Percentiles rank a stretch among this genome's conserved stretches.
These are phyloP conservation scores for Boletus fagicola DNA, from an alignment of 768 basidiomycete species.

Conservation along the genomic window DNA sequence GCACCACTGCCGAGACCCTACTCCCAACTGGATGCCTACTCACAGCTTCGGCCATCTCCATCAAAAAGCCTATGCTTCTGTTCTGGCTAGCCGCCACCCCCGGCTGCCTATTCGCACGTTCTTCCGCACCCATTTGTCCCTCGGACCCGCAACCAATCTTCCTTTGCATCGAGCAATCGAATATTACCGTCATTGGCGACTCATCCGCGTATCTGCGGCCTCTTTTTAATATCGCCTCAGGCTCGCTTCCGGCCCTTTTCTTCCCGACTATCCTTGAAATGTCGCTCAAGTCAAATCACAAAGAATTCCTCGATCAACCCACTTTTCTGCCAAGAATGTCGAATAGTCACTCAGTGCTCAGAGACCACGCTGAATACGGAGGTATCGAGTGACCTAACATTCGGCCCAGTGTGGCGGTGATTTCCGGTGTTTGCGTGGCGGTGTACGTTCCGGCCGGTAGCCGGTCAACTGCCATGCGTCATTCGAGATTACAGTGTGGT, in stretches of 20 bases:
- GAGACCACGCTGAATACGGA: background rate
- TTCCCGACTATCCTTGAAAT: conserved; percentile 16
- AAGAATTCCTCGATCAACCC: background rate
- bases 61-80: conserved; percentile 22
- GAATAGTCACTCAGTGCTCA: background rate
- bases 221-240: conserved; percentile 10
- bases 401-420: conserved; percentile 9
- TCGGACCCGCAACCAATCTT: conserved; percentile 27
- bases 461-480: background rate
- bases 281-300: conserved; percentile 6
- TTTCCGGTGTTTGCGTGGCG: conserved; percentile 11
- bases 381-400: background rate
- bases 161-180: conserved; percentile 1
- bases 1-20: background rate
- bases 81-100: background rate
- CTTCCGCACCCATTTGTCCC: background rate
- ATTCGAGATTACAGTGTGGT: background rate
- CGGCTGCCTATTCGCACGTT: background rate
- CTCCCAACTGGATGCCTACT: background rate
- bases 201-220: background rate
- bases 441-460: conserved; percentile 7
- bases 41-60: conserved; percentile 15
- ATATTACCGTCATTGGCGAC: conserved; percentile 16
- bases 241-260: conserved; percentile 17
- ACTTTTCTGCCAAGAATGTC: background rate